Base-by-base conservation (phyloP, 805 yeast species). In the Torulaspora microellipsoides region DNA sequence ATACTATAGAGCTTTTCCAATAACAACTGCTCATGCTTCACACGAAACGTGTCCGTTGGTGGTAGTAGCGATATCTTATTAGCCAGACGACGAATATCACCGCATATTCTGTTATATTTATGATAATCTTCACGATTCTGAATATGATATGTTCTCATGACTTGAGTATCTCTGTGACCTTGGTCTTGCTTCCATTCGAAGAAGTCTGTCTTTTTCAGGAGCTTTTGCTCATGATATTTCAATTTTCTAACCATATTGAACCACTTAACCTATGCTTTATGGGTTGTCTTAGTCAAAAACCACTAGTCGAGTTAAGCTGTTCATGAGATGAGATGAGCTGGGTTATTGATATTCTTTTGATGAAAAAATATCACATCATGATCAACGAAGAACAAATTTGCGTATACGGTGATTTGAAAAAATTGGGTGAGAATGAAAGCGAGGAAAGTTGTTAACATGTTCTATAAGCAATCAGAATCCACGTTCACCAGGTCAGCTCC, bases 181-280 rank as follows among this genome's bases (percentile, higher is more conserved):
- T 84, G 82, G 64, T 93, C 99, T 58, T 88, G 95, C 65, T 93
- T 93, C 97, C 98, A 93, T 65, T 93, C 95, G 40, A 88, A 85
- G 70, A 93, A 88, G 62, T 93, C 97, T 41, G 93, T 98, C 67
- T 93, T 93, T 72, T 85, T 89, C 58, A 93, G 77, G 58, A 93
- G 79, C 68, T 89, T 90, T 74, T 86, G 84, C 77, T 93, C 99
- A 67, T 93, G 99, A 70, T 85, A 88, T 66, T 93, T 93, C 48
- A 93, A 77, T 56, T 85, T 75, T 66, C 99, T 77, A 38, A 85
- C 95, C 95, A 85, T 85, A 33, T 31, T 69, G 17, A 9, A 2
- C 25, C 31, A 20, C 25, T 20, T 20, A 20, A 6, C 8, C 2
- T 20, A 20, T 20, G 25, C 25, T 20, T 20, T 8, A 20, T 8